Evolutionary conservation across 2,329 filamentous ascomycete genomes (phyloP), one percentile per base, ranked within the genome.

Genomic region (Nothophaeocryptopus gaeumannii): DNA sequence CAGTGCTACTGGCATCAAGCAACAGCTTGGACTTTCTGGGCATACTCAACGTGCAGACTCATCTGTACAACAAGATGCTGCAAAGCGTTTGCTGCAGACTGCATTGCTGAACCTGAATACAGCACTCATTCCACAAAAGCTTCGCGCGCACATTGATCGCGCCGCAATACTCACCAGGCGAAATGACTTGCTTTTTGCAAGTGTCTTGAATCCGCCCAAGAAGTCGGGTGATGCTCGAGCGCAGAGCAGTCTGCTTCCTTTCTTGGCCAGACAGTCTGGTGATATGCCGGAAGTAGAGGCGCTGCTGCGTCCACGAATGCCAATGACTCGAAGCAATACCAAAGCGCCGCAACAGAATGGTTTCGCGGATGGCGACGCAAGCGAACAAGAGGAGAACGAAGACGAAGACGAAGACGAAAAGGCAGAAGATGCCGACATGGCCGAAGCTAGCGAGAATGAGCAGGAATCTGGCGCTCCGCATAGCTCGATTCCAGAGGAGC

Each of bases 111-210:
- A 77, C 50, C 70, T 93, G 2, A 83, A 85, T 1, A 81, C 86
- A 48, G 75, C 82, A 42, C 77, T 82, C 63, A 71, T 95, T 33
- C 80, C 86, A n/a, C 81, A 85, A 8, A 81, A 86, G 2, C 66
- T 89, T 14, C 84, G 92, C 45, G 80, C 84, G 9, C 81, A 89
- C 41, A 77, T 96, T 55, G 89, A 96, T 63, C 86, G 88, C 56
- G 88, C 88, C 2, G 86, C 89, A 14, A 85, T 96, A 48, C 72
- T 96, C 15, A 80, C 77, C 5, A 77, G 78, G 51, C 78, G 85
- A 66, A 84, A 83, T 63, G 76, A 84, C 30, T 85, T 87, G 36
- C 88, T 96, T 79, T 64, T 93, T 9, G 83, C 89, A 5, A 92
- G 89, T 66, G 83, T 95, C 10, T 74, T 96, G 51, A 89, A 93